Conservation (phyloP, 2,329 filamentous ascomycete genomes). For the Alternaria dauci region DNA sequence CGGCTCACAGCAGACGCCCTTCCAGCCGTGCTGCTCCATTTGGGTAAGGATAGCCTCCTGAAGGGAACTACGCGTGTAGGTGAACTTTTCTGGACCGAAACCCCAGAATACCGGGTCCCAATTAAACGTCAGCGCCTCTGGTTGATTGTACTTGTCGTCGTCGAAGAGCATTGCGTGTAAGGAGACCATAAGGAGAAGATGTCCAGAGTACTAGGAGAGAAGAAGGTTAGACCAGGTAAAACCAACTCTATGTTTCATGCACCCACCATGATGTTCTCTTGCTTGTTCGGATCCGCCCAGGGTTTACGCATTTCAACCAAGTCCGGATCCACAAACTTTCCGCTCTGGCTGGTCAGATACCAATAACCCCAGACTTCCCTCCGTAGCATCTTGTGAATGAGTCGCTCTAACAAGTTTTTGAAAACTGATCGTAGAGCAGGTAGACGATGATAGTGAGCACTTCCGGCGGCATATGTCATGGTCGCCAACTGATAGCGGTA, state of each 20-base stretch:
- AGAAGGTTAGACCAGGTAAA: background rate
- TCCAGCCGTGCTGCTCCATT: conserved; percentile 53
- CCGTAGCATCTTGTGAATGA: conserved; percentile 56
- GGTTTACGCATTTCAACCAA: conserved; percentile 52
- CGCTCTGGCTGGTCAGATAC: conserved; percentile 52
- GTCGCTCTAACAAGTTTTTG: conserved; percentile 45
- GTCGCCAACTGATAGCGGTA: conserved; percentile 55
- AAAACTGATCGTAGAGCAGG: conserved; percentile 48
- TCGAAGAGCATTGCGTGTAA: conserved; percentile 56
- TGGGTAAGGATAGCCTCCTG: conserved; percentile 48
- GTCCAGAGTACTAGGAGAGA: conserved; percentile 46
- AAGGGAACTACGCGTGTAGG: conserved; percentile 44
- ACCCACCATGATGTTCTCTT: conserved; percentile 53
- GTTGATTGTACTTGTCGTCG: conserved; percentile 52
- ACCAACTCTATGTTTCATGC: background rate
- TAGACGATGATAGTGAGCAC: conserved; percentile 53
- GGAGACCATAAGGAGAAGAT: conserved; percentile 52
- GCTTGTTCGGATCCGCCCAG: conserved; percentile 53
- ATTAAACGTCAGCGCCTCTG: conserved; percentile 46
- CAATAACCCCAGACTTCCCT: conserved; percentile 56
- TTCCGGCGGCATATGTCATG: conserved; percentile 52
- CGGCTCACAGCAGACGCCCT: conserved; percentile 56
- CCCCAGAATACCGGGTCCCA: conserved; percentile 52
- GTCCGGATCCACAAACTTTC: conserved; percentile 48
- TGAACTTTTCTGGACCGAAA: conserved; percentile 29